Percentiles rank a stretch among this genome's conserved stretches.
Evolutionary conservation across 768 basidiomycete genomes (phyloP).

Genomic region (Tephrocybe sp.): DNA sequence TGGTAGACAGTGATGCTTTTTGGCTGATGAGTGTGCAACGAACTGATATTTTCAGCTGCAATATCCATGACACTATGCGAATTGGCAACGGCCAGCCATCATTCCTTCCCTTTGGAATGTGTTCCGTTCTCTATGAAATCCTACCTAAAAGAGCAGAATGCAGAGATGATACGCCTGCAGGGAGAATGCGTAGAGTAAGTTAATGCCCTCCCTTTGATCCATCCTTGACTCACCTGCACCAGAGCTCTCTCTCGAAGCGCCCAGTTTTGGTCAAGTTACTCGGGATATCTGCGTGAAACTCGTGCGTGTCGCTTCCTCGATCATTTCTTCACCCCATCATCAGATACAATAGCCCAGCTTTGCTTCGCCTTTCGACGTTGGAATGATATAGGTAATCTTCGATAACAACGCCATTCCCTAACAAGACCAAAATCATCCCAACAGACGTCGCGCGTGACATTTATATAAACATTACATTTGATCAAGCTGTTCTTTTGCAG

Average conservation of each 20-base stretch:
- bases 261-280: conserved; percentile 86
- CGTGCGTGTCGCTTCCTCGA: conserved; percentile 45
- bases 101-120: conserved; percentile 71
- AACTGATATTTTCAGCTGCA: conserved; percentile 46
- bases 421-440: not conserved
- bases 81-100: conserved; percentile 69
- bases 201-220: not conserved
- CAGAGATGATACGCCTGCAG: conserved; percentile 26
- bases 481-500: conserved; percentile 52
- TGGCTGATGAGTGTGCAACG: not conserved
- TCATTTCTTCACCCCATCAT: not conserved
- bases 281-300: conserved; percentile 78
- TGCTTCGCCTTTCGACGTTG: conserved; percentile 74
- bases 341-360: conserved; percentile 54
- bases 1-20: conserved; percentile 35
- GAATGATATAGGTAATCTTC: conserved; percentile 66
- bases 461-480: conserved; percentile 64
- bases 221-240: not conserved
- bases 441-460: conserved; percentile 64
- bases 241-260: conserved; percentile 77
- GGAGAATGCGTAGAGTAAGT: conserved; percentile 54
- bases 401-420: not conserved
- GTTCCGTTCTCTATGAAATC: conserved; percentile 29
- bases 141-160: conserved; percentile 8
- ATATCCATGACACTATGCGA: conserved; percentile 81